Percentiles rank a stretch among this genome's conserved stretches.
Conservation (phyloP, 1,139 yeast species). For the Zhuliangozyma parablackwelliae region DNA sequence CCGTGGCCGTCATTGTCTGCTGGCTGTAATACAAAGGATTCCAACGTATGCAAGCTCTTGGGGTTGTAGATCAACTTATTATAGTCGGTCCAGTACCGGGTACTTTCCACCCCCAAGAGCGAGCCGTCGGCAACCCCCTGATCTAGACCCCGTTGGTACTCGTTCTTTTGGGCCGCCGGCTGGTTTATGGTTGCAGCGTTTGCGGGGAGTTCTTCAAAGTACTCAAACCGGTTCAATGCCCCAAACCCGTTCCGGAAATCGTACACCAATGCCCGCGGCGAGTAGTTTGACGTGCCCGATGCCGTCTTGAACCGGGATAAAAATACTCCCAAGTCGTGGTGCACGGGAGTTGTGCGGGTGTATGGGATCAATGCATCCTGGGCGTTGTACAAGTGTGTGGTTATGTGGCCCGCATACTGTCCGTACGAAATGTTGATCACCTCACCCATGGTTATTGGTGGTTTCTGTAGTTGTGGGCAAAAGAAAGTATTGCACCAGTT, state of each 20-base stretch:
- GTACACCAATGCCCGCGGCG: constrained; percentile 77
- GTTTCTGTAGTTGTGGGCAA: no score
- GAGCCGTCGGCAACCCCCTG: constrained; percentile 23
- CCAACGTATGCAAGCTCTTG: constrained; percentile 46
- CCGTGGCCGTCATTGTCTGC: constrained; percentile 12
- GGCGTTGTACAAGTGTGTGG: constrained; percentile 74
- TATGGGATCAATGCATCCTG: constrained; percentile 71
- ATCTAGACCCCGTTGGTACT: constrained; percentile 64
- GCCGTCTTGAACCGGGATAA: constrained; percentile 32
- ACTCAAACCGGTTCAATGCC: constrained; percentile 51
- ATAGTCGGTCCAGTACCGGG: constrained; percentile 81
- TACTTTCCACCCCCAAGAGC: constrained; percentile 34
- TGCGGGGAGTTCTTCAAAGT: constrained; percentile 23
- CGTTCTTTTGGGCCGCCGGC: constrained; percentile 32
- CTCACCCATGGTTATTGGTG: constrained; percentile 16
- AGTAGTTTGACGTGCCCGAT: constrained; percentile 51
- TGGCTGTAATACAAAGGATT: constrained; percentile 40
- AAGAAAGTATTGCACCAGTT: no score
- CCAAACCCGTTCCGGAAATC: constrained; percentile 71
- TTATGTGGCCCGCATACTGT: constrained; percentile 65
- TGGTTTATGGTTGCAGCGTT: constrained; percentile 2
- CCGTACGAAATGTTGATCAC: constrained; percentile 68
- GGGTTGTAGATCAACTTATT: constrained; percentile 68
- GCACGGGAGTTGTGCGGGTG: constrained; percentile 19
- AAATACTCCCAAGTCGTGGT: constrained; percentile 30